These are phyloP conservation scores for Harringtonia aguacate DNA, from an alignment of 2,329 filamentous ascomycete species.

Conservation along the genomic window DNA sequence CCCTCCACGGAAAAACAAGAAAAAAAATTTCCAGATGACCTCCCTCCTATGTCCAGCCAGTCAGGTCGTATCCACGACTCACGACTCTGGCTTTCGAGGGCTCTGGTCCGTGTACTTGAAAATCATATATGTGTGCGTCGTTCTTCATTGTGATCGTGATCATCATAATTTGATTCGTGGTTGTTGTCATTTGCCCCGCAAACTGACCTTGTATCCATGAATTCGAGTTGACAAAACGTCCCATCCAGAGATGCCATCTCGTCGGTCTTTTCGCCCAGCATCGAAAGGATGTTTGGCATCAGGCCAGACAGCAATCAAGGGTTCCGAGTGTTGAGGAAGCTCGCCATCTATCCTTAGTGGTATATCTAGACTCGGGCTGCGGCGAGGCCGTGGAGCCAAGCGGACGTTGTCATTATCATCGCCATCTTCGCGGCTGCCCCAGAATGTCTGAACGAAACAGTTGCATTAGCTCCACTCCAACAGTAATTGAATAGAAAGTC, in stretches of 20 bases:
- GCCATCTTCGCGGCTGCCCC: constrained; percentile 88
- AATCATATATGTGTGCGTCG: no score
- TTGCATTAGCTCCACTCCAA: neutral
- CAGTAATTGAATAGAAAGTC: constrained; percentile 16
- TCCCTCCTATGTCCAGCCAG: no score
- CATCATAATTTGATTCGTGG: no score
- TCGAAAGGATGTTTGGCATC: neutral
- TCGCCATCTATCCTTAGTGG: constrained; percentile 19
- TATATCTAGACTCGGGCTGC: constrained; percentile 23
- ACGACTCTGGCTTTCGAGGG: no score
- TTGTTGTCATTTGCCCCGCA: no score
- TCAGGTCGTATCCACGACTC: no score
- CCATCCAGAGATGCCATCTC: no score
- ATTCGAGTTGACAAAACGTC: no score
- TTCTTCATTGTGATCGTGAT: no score
- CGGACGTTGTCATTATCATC: constrained; percentile 59
- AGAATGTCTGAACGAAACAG: constrained; percentile 58
- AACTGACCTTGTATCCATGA: no score
- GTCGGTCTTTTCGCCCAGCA: no score
- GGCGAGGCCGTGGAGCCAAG: constrained; percentile 8
- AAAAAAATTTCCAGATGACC: neutral
- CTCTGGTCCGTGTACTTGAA: no score
- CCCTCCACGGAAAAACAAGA: neutral
- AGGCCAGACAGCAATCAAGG: neutral
- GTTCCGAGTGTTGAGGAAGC: constrained; percentile 5